A percentile compares a stretch with the other conserved stretches of the same genome.
These are phyloP conservation scores for Solanum ahanhuiri DNA, from an alignment of 257 asterid genomes.

Conservation along the genomic window DNA sequence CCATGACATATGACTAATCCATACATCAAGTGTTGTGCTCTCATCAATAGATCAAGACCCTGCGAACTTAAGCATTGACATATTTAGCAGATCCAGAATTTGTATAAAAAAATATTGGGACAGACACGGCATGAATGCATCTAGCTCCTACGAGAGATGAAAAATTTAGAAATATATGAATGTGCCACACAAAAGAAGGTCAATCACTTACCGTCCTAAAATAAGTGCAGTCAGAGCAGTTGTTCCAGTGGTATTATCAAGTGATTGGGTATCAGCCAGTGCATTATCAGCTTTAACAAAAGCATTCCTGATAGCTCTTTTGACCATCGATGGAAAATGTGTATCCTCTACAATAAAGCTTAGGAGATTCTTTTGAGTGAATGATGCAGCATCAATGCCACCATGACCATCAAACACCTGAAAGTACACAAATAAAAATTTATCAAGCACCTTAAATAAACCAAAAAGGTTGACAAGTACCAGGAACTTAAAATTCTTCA, in stretches of 20 bases:
- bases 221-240: slow-evolving; percentile 63
- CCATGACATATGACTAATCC: neutral
- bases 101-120: neutral
- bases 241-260: slow-evolving; percentile 65
- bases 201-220: slow-evolving; percentile 46
- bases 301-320: slow-evolving; percentile 61
- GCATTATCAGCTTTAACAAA: slow-evolving; percentile 64
- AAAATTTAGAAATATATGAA: neutral
- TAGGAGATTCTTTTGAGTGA: slow-evolving; percentile 56
- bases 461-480: neutral
- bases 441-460: neutral
- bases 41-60: neutral
- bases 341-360: slow-evolving; percentile 54
- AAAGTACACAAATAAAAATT: slow-evolving; percentile 1
- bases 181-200: neutral
- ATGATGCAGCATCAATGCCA: slow-evolving; percentile 74
- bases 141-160: neutral
- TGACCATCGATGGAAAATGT: slow-evolving; percentile 45
- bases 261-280: slow-evolving; percentile 47
- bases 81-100: neutral
- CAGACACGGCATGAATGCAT: neutral
- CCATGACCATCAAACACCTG: slow-evolving; percentile 91
- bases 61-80: neutral
- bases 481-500: neutral
- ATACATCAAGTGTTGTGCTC: neutral